Conservation (phyloP, 139 green algal genomes). For the Dunaliella primolecta region DNA sequence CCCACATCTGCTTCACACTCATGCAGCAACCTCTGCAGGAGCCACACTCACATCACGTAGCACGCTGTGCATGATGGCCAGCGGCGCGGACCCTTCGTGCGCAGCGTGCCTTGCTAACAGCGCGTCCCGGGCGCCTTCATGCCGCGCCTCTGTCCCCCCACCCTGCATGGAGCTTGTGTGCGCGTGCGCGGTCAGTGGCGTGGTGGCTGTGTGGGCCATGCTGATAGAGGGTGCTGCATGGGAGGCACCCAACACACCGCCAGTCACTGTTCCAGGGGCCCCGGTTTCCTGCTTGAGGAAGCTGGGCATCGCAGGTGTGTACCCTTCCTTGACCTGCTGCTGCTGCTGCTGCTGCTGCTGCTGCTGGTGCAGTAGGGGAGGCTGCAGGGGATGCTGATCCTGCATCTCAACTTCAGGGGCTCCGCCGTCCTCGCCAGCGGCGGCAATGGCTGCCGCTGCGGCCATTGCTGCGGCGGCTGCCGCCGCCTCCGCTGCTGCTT, state of each 20-base stretch:
- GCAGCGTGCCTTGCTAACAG: conserved; percentile 4
- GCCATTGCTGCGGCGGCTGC: background rate
- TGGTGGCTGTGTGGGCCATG: too few relatives aligned
- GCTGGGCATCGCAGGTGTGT: background rate
- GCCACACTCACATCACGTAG: conserved; percentile 17
- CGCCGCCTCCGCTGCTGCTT: background rate
- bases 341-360: background rate
- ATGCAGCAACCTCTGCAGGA: background rate
- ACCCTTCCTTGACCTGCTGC: background rate
- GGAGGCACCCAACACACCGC: too few relatives aligned
- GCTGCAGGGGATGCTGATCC: background rate
- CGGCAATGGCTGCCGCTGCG: background rate
- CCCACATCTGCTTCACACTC: background rate
- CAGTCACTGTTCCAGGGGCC: background rate
- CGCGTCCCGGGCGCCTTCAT: background rate
- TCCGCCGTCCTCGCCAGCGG: background rate
- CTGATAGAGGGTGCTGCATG: too few relatives aligned
- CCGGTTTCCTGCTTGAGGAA: conserved; percentile 9
- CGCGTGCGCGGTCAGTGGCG: too few relatives aligned
- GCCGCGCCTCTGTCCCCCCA: too few relatives aligned
- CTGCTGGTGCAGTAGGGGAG: background rate
- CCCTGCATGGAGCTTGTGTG: too few relatives aligned
- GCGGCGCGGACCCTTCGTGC: conserved; percentile 26
- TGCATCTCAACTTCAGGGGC: background rate
- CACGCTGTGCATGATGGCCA: conserved; percentile 35